Evolutionary conservation across 768 basidiomycete species (phyloP), one percentile per base, ranked within the genome.

Genomic region (Mycena galopus): DNA sequence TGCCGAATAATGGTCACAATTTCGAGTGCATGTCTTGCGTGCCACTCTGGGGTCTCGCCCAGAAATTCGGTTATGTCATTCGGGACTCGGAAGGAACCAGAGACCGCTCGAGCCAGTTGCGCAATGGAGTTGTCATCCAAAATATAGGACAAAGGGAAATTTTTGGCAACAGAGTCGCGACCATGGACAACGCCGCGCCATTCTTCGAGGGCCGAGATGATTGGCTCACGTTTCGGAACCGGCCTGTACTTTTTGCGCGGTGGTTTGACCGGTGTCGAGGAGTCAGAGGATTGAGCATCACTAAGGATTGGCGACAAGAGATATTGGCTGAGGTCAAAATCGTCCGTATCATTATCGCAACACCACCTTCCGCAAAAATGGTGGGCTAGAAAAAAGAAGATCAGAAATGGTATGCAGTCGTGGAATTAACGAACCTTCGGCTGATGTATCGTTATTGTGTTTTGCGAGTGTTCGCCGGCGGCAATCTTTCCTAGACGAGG

Each of bases 41-140:
- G 67, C 66, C 67, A 68, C 37, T 68, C 67, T 11, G 23, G 17
- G 3, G 47, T 68, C 21, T 68, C 67, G 12, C 16, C 35, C 0
- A 68, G 67, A 29, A 68, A 61, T 0, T 3, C 3, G 7, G 67
- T 61, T 17, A 68, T 9, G 17, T 60, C 59, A 0, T 14, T 1
- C 0, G 67, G 67, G 16, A 55, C 37, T 8, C 66, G 42, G 30
- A 68, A 32, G 14, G 33, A 14, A 29, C 14, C 14, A 0, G 47
- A 25, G 0, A 17, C 19, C 25, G 62, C 51, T 6, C 67, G 67
- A 1, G 67, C 67, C 0, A 69, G 7, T 2, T 42, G 27, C 5
- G 9, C 14, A 1, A 69, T 55, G 2, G 37, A 30, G 2, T 17
- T 3, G 7, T 61, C 58, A 2, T 19, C 23, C n/a, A 68, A n/a